phyloP scores from a whole-genome alignment of 345 rosid species.

The Gossypium herbaceum region DNA sequence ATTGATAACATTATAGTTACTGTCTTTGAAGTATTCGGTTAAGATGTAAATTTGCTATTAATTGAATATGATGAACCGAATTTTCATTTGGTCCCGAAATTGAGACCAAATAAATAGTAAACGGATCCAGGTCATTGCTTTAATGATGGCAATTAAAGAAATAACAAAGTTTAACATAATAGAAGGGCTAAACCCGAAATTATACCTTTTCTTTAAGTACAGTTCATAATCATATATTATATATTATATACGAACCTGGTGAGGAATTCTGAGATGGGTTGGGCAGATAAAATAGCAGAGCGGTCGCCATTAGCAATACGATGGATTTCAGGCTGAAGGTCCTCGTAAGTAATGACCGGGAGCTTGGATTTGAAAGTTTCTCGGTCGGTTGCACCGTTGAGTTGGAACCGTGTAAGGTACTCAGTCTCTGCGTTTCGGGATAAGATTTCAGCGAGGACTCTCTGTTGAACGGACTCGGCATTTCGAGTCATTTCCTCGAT shows the following conservation, averaged over 20 bases:
- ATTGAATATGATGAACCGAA: too few species aligned
- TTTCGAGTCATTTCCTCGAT: conserved; percentile 75
- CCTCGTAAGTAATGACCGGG: conserved; percentile 79
- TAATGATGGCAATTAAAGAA: too few species aligned
- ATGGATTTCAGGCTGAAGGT: conserved; percentile 82
- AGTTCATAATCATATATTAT: too few species aligned
- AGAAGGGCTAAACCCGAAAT: background rate
- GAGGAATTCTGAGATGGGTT: conserved; percentile 92
- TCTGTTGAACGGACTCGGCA: conserved; percentile 60
- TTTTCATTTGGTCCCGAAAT: too few species aligned
- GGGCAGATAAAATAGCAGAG: conserved; percentile 76
- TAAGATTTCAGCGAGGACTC: conserved; percentile 60
- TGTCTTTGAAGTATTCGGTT: too few species aligned
- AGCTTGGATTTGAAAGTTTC: conserved; percentile 62
- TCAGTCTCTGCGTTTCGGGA: conserved; percentile 59
- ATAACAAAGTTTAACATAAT: background rate
- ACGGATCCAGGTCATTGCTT: too few species aligned
- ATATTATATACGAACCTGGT: conserved; percentile 45
- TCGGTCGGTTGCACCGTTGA: conserved; percentile 59
- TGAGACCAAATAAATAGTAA: too few species aligned
- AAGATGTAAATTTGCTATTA: too few species aligned
- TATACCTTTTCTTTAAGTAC: background rate
- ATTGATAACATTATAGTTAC: too few species aligned
- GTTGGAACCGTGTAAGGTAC: conserved; percentile 56
- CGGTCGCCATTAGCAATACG: conserved; percentile 92